Base-by-base conservation (phyloP, 2,329 filamentous ascomycete species). In the Thielaviopsis ethacetica region DNA sequence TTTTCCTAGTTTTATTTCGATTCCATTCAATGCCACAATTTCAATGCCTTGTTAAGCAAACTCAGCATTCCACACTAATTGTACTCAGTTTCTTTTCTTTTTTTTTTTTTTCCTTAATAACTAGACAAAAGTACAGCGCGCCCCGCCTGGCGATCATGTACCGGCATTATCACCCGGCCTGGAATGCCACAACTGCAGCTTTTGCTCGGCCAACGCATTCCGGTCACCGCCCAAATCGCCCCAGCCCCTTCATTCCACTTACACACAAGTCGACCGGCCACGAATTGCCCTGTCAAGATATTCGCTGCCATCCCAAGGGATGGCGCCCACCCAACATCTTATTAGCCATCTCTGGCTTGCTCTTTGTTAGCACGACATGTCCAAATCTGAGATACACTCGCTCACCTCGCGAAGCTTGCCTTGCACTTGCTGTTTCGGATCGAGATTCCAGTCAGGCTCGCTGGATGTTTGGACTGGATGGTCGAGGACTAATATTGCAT, bases 371-470 rank as follows among this genome's bases (percentile, higher is more conserved):
- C 30, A 34, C 30, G 10, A 34, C 5, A 12, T 10, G 5, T 34
- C n/a, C 5, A 5, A 49, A 49, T 10, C 13, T 44, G 38, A 44
- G 38, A 44, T 44, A n/a, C 44, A 21, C 5, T 10, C 5, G 4
- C 15, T 19, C 53, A 10, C 26, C 21, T 19, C 15, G 34, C n/a
- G 15, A 15, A 9, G 6, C 30, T 27, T 54, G 54, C 47, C 49
- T 59, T 47, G 58, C 21, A n/a, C 26, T n/a, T 21, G 30, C 26
- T 56, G 53, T 59, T 53, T 59, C 49, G 57, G 34, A 59, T 34
- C 19, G 53, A 21, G 47, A 59, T 59, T 56, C 53, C 53, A 59
- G 53, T 56, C 17, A 15, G 17, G 55, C 27, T 21, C 17, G 55
- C 19, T 27, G 10, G 44, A 54, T 54, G 53, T n/a, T 58, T 58